phyloP scores from a whole-genome alignment of 352 stramenopile species.

The Elongisporangium undulatum region DNA sequence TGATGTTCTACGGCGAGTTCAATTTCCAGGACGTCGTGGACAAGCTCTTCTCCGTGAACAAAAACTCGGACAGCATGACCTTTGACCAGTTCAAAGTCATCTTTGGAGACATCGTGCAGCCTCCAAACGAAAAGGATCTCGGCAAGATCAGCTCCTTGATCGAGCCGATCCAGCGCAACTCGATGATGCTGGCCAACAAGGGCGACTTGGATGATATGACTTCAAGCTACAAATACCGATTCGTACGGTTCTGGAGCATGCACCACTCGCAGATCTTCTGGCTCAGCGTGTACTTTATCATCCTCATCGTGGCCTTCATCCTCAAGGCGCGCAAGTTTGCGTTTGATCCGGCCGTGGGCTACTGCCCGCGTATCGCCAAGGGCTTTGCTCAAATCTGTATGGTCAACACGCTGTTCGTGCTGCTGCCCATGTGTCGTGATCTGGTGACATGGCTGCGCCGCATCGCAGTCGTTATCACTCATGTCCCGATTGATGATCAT shows the following conservation, averaged over 20 bases:
- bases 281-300: constrained; percentile 31
- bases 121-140: constrained; percentile 14
- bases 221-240: constrained; percentile 5
- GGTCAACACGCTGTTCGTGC: constrained; percentile 69
- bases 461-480: constrained; percentile 33
- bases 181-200: neutral
- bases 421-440: constrained; percentile 72
- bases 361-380: constrained; percentile 53
- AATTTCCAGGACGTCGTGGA: constrained; percentile 41
- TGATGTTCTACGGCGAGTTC: constrained; percentile 49
- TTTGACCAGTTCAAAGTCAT: constrained; percentile 47
- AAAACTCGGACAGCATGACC: constrained; percentile 38
- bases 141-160: constrained; percentile 3
- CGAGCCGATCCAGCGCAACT: constrained; percentile 4
- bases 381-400: constrained; percentile 67
- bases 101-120: constrained; percentile 28
- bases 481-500: constrained; percentile 58
- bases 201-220: constrained; percentile 7
- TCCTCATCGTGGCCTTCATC: constrained; percentile 42
- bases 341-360: constrained; percentile 46
- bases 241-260: constrained; percentile 36
- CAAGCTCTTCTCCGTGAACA: constrained; percentile 47
- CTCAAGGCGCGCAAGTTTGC: constrained; percentile 33
- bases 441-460: constrained; percentile 53
- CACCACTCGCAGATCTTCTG: constrained; percentile 49